Evolutionary conservation across 129 eudicot species (phyloP), one percentile per base, ranked within the genome.

Genomic region (Dittrichia graveolens): DNA sequence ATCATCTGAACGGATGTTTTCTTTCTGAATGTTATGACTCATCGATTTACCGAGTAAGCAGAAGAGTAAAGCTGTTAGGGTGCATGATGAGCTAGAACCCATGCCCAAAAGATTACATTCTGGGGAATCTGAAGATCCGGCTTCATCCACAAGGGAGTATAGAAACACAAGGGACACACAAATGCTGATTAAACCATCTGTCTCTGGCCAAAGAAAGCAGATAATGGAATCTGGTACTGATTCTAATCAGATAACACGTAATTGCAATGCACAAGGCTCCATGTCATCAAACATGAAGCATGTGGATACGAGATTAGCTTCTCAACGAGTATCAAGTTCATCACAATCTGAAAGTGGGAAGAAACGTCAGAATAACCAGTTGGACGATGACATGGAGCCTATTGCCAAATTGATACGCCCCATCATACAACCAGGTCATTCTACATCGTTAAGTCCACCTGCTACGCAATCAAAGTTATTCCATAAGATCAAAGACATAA

Each of bases 401-500:
- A 70, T 76, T 24, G 46, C 72, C 76, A 59, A 46, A 16, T 46
- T 61, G 61, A 10, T 35, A 63, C 37, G 63, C 75, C 85, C 74
- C n/a, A 42, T 38, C 37, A 72, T 13, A 70, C 58, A 44, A 38
- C 54, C 15, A 0, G 72, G 53, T 49, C 38, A 71, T 64, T 67
- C 80, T 45, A 75, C 19, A 45, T 75, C 64, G 42, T 61, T 39
- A 39, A 2, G 67, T 61, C 7, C 24, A 61, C 6, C 31, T 24
- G 31, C 31, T 24, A 61, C 31, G 13, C 14, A 61, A 3, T 1
- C 34, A 15, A 78, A 71, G 50, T 67, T 61, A 6, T 13, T 74
- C 49, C 78, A 63, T 42, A 65, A 67, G 37, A 59, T 81, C 44
- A 56, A 42, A 31, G 97, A 92, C 77, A 79, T 92, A 55, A 66